Evolutionary conservation across 2,329 filamentous ascomycete species (phyloP).

Genomic region (Cyclaneusma minus): DNA sequence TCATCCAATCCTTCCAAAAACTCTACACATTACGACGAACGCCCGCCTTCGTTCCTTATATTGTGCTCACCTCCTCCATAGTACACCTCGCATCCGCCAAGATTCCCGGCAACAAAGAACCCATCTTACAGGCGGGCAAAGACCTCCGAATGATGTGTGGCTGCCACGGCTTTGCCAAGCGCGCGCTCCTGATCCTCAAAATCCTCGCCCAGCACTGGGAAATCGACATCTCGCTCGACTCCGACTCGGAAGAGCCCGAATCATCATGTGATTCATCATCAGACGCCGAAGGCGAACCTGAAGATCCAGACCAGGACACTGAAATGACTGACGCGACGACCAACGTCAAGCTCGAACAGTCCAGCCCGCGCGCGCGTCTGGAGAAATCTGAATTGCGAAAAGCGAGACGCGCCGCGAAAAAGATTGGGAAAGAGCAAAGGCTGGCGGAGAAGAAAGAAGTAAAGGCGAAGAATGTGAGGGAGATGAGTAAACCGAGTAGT

Average conservation of each 20-base stretch:
- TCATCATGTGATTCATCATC: neutral
- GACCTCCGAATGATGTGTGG: constrained; percentile 45
- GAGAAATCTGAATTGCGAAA: too few relatives aligned
- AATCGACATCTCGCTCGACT: neutral
- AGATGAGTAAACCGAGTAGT: too few relatives aligned
- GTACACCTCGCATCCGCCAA: constrained; percentile 8
- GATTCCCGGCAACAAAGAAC: constrained; percentile 3
- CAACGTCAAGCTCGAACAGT: neutral
- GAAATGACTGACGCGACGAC: neutral
- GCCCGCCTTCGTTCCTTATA: constrained; percentile 11
- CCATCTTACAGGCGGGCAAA: neutral
- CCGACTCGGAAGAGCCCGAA: neutral
- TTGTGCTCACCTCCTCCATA: constrained; percentile 9
- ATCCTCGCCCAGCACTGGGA: constrained; percentile 2
- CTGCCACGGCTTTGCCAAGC: constrained; percentile 14
- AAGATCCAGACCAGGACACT: neutral
- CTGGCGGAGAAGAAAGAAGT: too few relatives aligned
- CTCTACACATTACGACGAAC: constrained; percentile 10
- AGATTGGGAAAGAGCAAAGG: too few relatives aligned
- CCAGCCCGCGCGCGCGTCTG: neutral
- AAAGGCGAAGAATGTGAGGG: too few relatives aligned
- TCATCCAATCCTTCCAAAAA: constrained; percentile 9
- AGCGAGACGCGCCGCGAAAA: too few relatives aligned
- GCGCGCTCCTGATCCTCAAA: constrained; percentile 7
- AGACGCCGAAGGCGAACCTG: neutral